phyloP scores from a whole-genome alignment of 371 early-diverging fungal genomes.

The Apophysomyces variabilis region DNA sequence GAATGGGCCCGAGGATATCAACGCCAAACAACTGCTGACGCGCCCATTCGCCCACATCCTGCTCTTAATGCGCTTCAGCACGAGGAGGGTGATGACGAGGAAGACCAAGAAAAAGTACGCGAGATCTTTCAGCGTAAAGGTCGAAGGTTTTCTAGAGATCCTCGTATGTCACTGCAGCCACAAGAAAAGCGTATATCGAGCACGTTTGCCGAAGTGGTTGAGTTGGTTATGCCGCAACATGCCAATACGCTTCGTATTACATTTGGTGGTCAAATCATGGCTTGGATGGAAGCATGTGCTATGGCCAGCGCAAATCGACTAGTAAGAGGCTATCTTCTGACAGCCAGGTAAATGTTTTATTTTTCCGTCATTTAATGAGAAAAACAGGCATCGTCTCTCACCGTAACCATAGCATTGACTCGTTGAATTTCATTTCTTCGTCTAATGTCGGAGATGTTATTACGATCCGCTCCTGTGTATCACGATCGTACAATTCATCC shows the following conservation, averaged over 20 bases:
- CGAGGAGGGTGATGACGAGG: constrained; percentile 18
- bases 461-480: constrained; percentile 61
- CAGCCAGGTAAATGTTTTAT: constrained; percentile 55
- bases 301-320: constrained; percentile 69
- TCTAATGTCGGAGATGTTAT: constrained; percentile 65
- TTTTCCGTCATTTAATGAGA: background rate
- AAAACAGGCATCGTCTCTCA: background rate
- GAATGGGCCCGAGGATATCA: constrained; percentile 48
- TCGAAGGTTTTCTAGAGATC: constrained; percentile 48
- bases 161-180: constrained; percentile 36
- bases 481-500: constrained; percentile 58
- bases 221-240: constrained; percentile 78
- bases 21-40: constrained; percentile 32
- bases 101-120: constrained; percentile 11
- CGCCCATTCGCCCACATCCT: constrained; percentile 45
- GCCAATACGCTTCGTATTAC: constrained; percentile 74
- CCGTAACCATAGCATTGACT: constrained; percentile 44
- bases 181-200: constrained; percentile 46
- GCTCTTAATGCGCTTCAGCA: constrained; percentile 29
- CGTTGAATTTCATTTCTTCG: constrained; percentile 56
- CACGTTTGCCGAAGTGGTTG: constrained; percentile 69
- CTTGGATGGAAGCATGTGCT: constrained; percentile 77
- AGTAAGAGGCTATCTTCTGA: constrained; percentile 58
- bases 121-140: constrained; percentile 13
- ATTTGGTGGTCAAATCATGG: constrained; percentile 84